Evolutionary conservation across 169 alveolate genomes (phyloP).

Genomic region (Neospora caninum): DNA sequence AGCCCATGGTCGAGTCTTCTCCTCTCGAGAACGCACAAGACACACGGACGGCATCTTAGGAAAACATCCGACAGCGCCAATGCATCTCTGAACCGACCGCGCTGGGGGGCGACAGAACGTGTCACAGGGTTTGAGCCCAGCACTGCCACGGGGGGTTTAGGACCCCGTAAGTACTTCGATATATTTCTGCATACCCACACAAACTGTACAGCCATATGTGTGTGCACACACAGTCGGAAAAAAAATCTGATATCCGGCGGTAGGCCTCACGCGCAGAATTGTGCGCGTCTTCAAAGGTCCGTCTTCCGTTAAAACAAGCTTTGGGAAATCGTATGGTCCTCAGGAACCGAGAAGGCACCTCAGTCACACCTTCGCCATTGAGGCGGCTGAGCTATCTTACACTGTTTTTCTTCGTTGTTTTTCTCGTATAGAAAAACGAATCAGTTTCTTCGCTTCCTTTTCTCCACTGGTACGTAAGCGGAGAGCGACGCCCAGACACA

Average conservation of each 20-base stretch:
- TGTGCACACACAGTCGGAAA: not conserved
- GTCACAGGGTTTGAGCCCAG: not conserved
- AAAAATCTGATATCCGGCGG: not conserved
- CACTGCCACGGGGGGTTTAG: not conserved
- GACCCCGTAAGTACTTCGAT: no score
- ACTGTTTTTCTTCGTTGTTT: no score
- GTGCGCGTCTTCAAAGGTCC: not conserved
- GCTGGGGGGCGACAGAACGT: not conserved
- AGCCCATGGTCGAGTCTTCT: not conserved
- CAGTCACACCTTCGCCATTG: no score
- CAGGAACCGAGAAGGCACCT: no score
- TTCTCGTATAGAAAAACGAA: no score
- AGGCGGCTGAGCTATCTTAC: no score
- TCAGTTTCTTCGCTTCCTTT: no score
- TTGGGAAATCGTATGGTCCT: no score
- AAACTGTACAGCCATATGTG: not conserved
- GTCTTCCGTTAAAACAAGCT: no score
- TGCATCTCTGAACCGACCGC: not conserved
- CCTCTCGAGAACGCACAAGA: not conserved
- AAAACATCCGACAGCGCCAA: not conserved
- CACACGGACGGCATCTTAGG: not conserved
- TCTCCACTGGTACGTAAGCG: no score
- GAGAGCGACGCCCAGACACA: no score
- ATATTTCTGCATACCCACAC: not conserved
- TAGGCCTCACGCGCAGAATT: not conserved